These are phyloP conservation scores for Acidomyces sp. DNA, from an alignment of 495 filamentous ascomycete species.

Conservation along the genomic window DNA sequence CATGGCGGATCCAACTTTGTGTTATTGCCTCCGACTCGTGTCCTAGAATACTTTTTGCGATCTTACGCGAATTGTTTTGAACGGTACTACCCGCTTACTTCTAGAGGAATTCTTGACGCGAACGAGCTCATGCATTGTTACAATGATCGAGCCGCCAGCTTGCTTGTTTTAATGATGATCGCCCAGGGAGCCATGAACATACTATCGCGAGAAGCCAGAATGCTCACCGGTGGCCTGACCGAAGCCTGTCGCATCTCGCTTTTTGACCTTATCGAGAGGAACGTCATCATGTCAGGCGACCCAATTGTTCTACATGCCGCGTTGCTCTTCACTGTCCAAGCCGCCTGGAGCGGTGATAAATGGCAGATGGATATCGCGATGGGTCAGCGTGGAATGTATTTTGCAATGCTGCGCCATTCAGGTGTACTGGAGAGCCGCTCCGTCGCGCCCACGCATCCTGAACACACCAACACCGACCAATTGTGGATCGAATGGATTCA, in stretches of 20 bases:
- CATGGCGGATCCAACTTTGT: constrained; percentile 39
- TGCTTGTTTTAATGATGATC: constrained; percentile 52
- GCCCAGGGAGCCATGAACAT: constrained; percentile 47
- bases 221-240: constrained; percentile 47
- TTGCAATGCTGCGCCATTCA: constrained; percentile 47
- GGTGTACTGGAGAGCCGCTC: constrained; percentile 39
- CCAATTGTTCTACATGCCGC: constrained; percentile 45
- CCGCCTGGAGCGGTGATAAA: constrained; percentile 54
- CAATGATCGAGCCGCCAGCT: constrained; percentile 44
- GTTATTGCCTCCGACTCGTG: constrained; percentile 43
- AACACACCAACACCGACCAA: constrained; percentile 31
- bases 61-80: constrained; percentile 45
- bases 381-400: constrained; percentile 56
- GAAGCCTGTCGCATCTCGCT: constrained; percentile 54
- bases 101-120: constrained; percentile 39
- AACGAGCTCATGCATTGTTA: constrained; percentile 42
- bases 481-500: constrained; percentile 45
- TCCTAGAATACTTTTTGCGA: constrained; percentile 47
- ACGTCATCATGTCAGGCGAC: constrained; percentile 47
- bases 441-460: constrained; percentile 14
- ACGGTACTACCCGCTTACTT: constrained; percentile 44
- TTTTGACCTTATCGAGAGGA: constrained; percentile 52
- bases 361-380: constrained; percentile 60
- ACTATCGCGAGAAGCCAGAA: constrained; percentile 43
- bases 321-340: constrained; percentile 46